phyloP scores from a whole-genome alignment of 345 rosid species.

The Reutealis trisperma region DNA sequence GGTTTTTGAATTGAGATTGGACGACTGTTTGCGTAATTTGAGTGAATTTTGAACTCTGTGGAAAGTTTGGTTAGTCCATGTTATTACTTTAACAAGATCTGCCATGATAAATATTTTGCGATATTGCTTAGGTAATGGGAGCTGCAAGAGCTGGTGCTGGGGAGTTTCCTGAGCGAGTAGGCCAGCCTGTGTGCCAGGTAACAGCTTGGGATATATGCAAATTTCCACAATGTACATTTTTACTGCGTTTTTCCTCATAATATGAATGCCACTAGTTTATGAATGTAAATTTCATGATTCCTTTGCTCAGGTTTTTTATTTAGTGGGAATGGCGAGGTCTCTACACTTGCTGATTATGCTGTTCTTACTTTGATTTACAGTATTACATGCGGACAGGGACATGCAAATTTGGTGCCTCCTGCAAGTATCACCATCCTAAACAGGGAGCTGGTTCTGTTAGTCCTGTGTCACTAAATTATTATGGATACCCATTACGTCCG shows the following conservation, averaged over 20 bases:
- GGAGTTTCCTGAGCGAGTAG: constrained; percentile 74
- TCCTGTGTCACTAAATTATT: constrained; percentile 54
- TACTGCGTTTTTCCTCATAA: background rate
- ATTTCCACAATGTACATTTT: constrained; percentile 26
- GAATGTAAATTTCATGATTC: background rate
- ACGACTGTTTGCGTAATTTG: constrained; percentile 1
- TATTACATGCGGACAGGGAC: constrained; percentile 83
- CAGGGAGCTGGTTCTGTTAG: constrained; percentile 61
- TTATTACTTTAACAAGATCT: constrained; percentile 20
- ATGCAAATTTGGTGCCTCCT: constrained; percentile 91
- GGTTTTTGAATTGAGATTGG: constrained; percentile 6
- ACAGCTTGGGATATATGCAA: constrained; percentile 2
- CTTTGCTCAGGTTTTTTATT: constrained; percentile 6
- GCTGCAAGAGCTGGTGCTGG: constrained; percentile 54
- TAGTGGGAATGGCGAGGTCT: background rate
- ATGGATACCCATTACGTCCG: constrained; percentile 86
- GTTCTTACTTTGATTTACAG: constrained; percentile 43
- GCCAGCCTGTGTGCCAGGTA: constrained; percentile 89
- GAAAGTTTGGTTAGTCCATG: constrained; percentile 3
- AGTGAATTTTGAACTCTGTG: background rate
- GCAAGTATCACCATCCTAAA: constrained; percentile 92
- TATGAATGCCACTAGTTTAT: constrained; percentile 2
- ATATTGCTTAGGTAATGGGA: constrained; percentile 59
- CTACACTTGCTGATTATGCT: constrained; percentile 15
- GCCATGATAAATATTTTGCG: constrained; percentile 15